phyloP scores from a whole-genome alignment of 2,329 filamentous ascomycete genomes.

The Elsinoe perseae region DNA sequence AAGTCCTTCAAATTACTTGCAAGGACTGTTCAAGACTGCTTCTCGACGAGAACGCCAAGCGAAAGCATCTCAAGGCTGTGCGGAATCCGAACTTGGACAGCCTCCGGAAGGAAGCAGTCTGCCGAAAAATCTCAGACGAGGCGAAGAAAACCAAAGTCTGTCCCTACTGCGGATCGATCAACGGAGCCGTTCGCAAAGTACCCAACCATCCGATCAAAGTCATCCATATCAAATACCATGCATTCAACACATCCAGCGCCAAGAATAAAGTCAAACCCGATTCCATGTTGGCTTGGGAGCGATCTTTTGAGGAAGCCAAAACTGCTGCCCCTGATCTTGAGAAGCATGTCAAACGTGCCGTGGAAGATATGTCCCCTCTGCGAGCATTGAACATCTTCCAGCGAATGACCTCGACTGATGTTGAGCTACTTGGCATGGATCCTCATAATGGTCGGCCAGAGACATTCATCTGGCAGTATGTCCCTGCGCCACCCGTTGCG shows the following conservation, averaged over 20 bases:
- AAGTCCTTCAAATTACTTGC: constrained; percentile 90
- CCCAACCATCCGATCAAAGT: constrained; percentile 78
- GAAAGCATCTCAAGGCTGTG: constrained; percentile 69
- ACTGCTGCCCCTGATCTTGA: constrained; percentile 74
- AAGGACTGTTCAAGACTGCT: constrained; percentile 83
- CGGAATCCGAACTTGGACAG: constrained; percentile 79
- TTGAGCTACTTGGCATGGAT: constrained; percentile 83
- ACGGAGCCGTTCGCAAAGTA: constrained; percentile 87
- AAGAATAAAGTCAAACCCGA: constrained; percentile 74
- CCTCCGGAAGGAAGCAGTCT: constrained; percentile 70
- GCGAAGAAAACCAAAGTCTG: constrained; percentile 82
- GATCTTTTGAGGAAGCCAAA: constrained; percentile 73
- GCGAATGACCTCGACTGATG: constrained; percentile 74
- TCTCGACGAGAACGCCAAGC: constrained; percentile 70
- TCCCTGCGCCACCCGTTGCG: constrained; percentile 88
- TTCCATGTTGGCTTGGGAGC: constrained; percentile 77
- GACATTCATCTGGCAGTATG: constrained; percentile 95
- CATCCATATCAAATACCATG: constrained; percentile 82
- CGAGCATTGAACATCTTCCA: constrained; percentile 87
- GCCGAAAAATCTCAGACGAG: constrained; percentile 80
- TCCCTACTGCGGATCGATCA: constrained; percentile 69
- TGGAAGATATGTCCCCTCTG: constrained; percentile 88
- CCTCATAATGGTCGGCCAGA: constrained; percentile 74
- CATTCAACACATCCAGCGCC: constrained; percentile 82
- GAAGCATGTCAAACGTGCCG: constrained; percentile 82